These are phyloP conservation scores for Musa acuminata DNA, from an alignment of 176 grass and related monocot genomes.

Conservation along the genomic window DNA sequence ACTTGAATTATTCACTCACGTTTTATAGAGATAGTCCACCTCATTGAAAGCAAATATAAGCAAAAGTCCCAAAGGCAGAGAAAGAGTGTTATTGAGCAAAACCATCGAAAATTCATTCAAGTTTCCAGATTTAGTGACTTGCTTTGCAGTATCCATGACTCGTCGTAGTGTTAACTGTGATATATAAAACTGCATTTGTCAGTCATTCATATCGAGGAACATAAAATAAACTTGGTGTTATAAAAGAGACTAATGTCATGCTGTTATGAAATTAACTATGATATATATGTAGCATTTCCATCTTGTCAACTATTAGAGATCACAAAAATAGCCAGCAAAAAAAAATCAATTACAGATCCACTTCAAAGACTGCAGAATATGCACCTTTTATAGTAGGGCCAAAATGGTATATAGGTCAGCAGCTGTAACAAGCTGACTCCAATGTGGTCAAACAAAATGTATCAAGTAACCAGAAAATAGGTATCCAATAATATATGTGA, in stretches of 20 bases:
- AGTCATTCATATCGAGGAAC: background rate
- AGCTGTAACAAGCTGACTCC: background rate
- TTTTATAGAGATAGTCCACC: slow-evolving; percentile 69
- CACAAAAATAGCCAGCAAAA: background rate
- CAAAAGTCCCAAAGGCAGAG: slow-evolving; percentile 70
- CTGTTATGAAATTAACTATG: background rate
- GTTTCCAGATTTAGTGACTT: slow-evolving; percentile 85
- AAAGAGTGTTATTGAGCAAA: slow-evolving; percentile 85
- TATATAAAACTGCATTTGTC: slow-evolving; percentile 19
- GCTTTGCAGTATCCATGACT: slow-evolving; percentile 93
- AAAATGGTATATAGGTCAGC: background rate
- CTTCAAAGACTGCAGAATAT: background rate
- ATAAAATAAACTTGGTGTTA: background rate
- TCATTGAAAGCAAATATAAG: slow-evolving; percentile 74
- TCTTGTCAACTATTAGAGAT: background rate
- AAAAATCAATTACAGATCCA: background rate
- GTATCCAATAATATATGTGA: background rate
- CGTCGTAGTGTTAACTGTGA: slow-evolving; percentile 70
- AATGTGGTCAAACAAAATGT: background rate
- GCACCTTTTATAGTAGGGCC: background rate
- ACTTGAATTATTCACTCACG: slow-evolving; percentile 41
- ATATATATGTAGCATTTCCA: background rate
- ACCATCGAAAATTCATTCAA: slow-evolving; percentile 98
- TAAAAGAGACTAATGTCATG: background rate
- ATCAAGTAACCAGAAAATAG: background rate